A percentile compares a stretch with the other conserved stretches of the same genome.
phyloP scores from a whole-genome alignment of 352 stramenopile genomes.

The Pythium aquatile region DNA sequence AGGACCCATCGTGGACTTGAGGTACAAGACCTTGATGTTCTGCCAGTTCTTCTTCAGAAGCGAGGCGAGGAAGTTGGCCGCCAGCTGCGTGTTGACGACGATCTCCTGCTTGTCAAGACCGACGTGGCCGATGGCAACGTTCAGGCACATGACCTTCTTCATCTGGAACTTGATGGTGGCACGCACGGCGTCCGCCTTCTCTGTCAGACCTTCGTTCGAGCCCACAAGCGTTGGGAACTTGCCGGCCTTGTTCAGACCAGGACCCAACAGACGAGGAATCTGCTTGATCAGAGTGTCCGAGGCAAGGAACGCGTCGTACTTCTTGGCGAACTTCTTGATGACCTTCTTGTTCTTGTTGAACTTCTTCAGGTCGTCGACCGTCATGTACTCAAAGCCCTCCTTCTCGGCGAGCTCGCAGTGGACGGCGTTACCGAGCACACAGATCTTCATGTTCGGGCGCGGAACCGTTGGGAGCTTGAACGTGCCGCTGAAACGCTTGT shows the following conservation, averaged over 20 bases:
- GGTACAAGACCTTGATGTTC: slow-evolving; percentile 99
- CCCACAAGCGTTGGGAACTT: slow-evolving; percentile 99
- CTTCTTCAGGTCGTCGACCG: slow-evolving; percentile 99
- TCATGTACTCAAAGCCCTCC: slow-evolving; percentile 98
- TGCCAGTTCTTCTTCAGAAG: slow-evolving; percentile 99
- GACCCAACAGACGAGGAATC: slow-evolving; percentile 99
- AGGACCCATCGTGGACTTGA: slow-evolving; percentile 99
- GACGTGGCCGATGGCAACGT: slow-evolving; percentile 98
- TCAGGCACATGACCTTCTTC: slow-evolving; percentile 99
- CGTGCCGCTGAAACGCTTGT: slow-evolving; percentile 99
- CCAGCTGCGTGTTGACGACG: slow-evolving; percentile 97
- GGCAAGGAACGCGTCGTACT: slow-evolving; percentile 99
- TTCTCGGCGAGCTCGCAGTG: slow-evolving; percentile 99
- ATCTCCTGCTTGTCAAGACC: slow-evolving; percentile 94
- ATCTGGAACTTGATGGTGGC: slow-evolving; percentile 99
- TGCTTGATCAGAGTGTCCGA: slow-evolving; percentile 99
- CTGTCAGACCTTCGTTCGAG: slow-evolving; percentile 93
- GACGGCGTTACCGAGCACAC: slow-evolving; percentile 98
- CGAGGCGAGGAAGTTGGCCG: slow-evolving; percentile 99
- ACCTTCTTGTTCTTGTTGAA: slow-evolving; percentile 99
- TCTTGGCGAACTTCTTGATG: slow-evolving; percentile 99
- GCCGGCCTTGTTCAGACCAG: slow-evolving; percentile 97
- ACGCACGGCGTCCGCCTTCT: slow-evolving; percentile 98
- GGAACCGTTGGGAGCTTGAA: slow-evolving; percentile 98
- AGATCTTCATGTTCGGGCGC: slow-evolving; percentile 95